Conservation (phyloP, 2,329 filamentous ascomycete species). For the Botrytis sinoallii region DNA sequence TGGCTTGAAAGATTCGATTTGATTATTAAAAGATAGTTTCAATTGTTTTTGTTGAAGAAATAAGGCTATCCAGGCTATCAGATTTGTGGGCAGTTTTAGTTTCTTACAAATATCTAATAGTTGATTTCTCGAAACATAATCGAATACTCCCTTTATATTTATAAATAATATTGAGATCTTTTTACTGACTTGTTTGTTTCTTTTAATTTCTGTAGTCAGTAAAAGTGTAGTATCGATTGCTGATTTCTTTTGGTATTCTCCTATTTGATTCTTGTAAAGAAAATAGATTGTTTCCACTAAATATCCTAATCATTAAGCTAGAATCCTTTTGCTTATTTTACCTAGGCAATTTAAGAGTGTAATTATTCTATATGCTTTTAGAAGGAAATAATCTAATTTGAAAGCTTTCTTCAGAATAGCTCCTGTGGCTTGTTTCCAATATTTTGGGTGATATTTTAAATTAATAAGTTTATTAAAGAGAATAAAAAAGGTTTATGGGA, state of each 20-base stretch:
- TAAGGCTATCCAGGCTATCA: too few relatives aligned
- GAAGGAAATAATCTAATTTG: neutral
- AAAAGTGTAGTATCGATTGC: neutral
- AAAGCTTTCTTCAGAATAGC: neutral
- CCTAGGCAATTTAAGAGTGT: neutral
- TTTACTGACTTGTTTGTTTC: neutral
- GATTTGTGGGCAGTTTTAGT: too few relatives aligned
- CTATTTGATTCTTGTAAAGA: neutral
- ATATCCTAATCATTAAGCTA: slow-evolving; percentile 11
- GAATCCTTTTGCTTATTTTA: neutral
- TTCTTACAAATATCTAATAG: too few relatives aligned
- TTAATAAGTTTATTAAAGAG: neutral
- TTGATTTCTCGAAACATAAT: too few relatives aligned
- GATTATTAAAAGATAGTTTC: too few relatives aligned
- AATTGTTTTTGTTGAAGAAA: too few relatives aligned
- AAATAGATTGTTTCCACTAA: slow-evolving; percentile 11
- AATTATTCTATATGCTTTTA: neutral
- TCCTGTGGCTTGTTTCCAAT: neutral
- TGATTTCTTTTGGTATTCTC: slow-evolving; percentile 15
- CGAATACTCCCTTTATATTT: neutral
- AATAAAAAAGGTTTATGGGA: neutral
- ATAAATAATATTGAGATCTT: slow-evolving; percentile 14
- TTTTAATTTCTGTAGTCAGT: neutral
- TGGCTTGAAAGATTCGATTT: too few relatives aligned
- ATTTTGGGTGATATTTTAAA: neutral